These are phyloP conservation scores for Setaria italica DNA, from an alignment of 202 grass and related monocot species.

Conservation along the genomic window DNA sequence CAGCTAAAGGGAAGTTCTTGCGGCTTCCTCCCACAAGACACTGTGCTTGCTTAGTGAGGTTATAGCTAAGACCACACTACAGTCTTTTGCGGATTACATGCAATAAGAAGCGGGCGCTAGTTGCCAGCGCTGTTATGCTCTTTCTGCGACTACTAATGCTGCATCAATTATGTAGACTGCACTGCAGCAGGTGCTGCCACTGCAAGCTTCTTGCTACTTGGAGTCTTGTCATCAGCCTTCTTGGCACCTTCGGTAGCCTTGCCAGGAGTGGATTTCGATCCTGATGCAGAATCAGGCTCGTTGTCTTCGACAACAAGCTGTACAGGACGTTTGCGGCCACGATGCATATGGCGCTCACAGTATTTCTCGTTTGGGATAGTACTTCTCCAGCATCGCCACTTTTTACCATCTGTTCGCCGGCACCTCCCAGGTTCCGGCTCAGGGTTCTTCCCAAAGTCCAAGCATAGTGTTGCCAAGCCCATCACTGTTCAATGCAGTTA, in stretches of 20 bases:
- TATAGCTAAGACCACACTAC: slow-evolving; percentile 70
- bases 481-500: slow-evolving; percentile 62
- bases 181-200: slow-evolving; percentile 68
- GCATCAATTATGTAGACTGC: slow-evolving; percentile 69
- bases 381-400: slow-evolving; percentile 88
- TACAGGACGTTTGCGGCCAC: slow-evolving; percentile 80
- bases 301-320: slow-evolving; percentile 72
- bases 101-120: slow-evolving; percentile 56
- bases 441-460: slow-evolving; percentile 79
- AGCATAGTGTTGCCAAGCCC: slow-evolving; percentile 80
- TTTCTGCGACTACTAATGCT: slow-evolving; percentile 49
- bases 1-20: slow-evolving; percentile 49
- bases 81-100: slow-evolving; percentile 61
- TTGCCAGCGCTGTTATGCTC: slow-evolving; percentile 54
- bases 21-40: slow-evolving; percentile 50
- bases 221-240: slow-evolving; percentile 65
- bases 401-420: slow-evolving; percentile 86
- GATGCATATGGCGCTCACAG: slow-evolving; percentile 88
- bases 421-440: slow-evolving; percentile 87
- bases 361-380: slow-evolving; percentile 81
- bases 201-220: slow-evolving; percentile 69
- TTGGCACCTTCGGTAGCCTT: slow-evolving; percentile 59
- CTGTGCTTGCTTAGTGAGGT: slow-evolving; percentile 59
- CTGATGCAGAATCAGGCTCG: slow-evolving; percentile 65
- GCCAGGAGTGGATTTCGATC: slow-evolving; percentile 41